phyloP scores from a whole-genome alignment of 208 protist genomes.

The Wallacemonas sp. region DNA sequence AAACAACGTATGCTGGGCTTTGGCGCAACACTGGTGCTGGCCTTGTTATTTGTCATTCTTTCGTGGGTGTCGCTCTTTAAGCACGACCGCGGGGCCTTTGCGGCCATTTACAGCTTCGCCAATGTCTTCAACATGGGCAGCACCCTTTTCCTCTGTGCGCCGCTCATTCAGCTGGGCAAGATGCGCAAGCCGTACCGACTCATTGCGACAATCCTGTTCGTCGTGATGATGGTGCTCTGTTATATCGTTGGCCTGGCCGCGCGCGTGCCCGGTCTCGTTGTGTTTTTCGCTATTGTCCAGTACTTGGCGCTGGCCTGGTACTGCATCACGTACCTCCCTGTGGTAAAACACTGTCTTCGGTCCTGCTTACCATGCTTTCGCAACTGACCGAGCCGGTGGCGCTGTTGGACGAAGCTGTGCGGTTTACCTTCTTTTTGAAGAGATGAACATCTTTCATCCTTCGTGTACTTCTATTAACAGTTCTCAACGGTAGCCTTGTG shows the following conservation, averaged over 20 bases:
- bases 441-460: no score
- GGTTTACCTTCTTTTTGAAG: no score
- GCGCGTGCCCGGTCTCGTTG: constrained; percentile 35
- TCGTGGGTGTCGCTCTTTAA: constrained; percentile 60
- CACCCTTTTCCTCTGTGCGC: constrained; percentile 70
- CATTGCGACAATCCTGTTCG: constrained; percentile 50
- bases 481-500: no score
- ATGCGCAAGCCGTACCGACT: constrained; percentile 62
- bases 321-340: constrained; percentile 71
- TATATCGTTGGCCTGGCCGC: constrained; percentile 51
- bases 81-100: constrained; percentile 46
- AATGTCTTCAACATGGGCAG: constrained; percentile 56
- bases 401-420: no score
- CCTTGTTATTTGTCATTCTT: constrained; percentile 56
- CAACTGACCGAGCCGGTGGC: neutral
- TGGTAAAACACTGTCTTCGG: constrained; percentile 41
- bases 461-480: no score
- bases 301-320: constrained; percentile 80
- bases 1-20: constrained; percentile 65
- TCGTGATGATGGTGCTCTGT: constrained; percentile 50
- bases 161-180: constrained; percentile 51
- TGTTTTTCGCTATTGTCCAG: constrained; percentile 55
- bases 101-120: constrained; percentile 51
- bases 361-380: constrained; percentile 11
- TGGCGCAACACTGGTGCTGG: constrained; percentile 26